Evolutionary conservation across 805 yeast species (phyloP).

Genomic region (Lachancea quebecensis): DNA sequence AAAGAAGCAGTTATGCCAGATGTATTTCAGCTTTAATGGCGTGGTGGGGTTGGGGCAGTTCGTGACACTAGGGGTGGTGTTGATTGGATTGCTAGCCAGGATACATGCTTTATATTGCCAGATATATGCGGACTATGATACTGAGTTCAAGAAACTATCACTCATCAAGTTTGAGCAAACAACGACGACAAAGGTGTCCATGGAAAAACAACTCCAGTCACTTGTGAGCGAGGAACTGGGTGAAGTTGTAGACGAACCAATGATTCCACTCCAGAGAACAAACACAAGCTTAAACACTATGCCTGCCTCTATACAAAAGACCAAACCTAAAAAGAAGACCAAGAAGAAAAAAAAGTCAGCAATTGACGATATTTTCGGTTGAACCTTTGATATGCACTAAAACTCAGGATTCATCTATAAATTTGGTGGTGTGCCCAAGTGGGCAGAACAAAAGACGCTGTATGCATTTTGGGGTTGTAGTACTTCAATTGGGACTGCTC

Average conservation of each 20-base stretch:
- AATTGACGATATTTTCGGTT: slow-evolving; percentile 74
- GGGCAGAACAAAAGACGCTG: slow-evolving; percentile 70
- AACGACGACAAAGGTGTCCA: background rate
- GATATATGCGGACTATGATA: slow-evolving; percentile 13
- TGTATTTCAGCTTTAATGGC: slow-evolving; percentile 57
- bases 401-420: background rate
- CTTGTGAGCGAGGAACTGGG: slow-evolving; percentile 30
- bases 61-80: slow-evolving; percentile 61
- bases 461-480: slow-evolving; percentile 60
- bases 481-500: slow-evolving; percentile 52
- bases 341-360: slow-evolving; percentile 46
- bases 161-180: background rate
- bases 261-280: background rate
- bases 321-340: slow-evolving; percentile 31
- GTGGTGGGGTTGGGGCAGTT: slow-evolving; percentile 73
- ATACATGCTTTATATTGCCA: slow-evolving; percentile 28
- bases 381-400: background rate
- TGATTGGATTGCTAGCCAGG: slow-evolving; percentile 51
- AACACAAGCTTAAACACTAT: background rate
- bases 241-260: slow-evolving; percentile 17
- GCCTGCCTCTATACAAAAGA: slow-evolving; percentile 1
- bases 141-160: slow-evolving; percentile 19
- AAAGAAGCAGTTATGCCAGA: slow-evolving; percentile 37
- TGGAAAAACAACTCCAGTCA: background rate
- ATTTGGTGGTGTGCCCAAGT: slow-evolving; percentile 56